Evolutionary conservation across 192 early-diverging fungal genomes (phyloP).

Genomic region (Coemansia biformis): DNA sequence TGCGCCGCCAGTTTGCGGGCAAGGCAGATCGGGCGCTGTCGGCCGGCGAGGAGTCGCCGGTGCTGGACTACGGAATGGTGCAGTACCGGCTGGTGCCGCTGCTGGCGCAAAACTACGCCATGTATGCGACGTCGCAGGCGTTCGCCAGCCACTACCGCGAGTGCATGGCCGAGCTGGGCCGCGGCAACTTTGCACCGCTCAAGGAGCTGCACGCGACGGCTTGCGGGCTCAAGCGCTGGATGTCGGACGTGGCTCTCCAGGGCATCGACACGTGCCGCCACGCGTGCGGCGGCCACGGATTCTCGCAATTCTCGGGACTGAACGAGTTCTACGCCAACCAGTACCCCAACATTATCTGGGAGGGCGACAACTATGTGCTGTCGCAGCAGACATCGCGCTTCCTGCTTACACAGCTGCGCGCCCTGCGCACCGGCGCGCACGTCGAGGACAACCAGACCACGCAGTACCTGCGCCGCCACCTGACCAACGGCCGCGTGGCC

Average conservation of each 20-base stretch:
- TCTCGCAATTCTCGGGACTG: slow-evolving; percentile 68
- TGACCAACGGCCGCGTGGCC: slow-evolving; percentile 8
- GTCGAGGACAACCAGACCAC: slow-evolving; percentile 32
- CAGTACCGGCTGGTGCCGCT: slow-evolving; percentile 68
- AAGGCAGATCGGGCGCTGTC: slow-evolving; percentile 21
- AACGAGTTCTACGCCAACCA: slow-evolving; percentile 63
- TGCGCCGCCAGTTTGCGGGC: slow-evolving; percentile 69
- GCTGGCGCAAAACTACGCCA: slow-evolving; percentile 69
- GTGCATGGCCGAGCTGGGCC: slow-evolving; percentile 53
- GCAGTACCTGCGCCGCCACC: slow-evolving; percentile 27
- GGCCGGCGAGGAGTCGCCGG: slow-evolving; percentile 55
- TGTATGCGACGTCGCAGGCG: slow-evolving; percentile 63
- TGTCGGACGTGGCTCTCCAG: slow-evolving; percentile 61
- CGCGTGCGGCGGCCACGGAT: slow-evolving; percentile 75
- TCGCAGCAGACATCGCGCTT: slow-evolving; percentile 82
- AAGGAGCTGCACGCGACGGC: slow-evolving; percentile 71
- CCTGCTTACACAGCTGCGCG: slow-evolving; percentile 63
- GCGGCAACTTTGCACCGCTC: slow-evolving; percentile 60
- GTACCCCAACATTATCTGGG: slow-evolving; percentile 73
- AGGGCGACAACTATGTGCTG: slow-evolving; percentile 81
- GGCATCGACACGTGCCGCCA: slow-evolving; percentile 71
- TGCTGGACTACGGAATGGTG: slow-evolving; percentile 76
- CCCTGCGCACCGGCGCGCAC: slow-evolving; percentile 49
- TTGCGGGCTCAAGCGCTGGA: slow-evolving; percentile 68
- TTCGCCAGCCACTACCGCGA: slow-evolving; percentile 60